Evolutionary conservation across 2,329 filamentous ascomycete genomes (phyloP).

Genomic region (Colletotrichum phormii): DNA sequence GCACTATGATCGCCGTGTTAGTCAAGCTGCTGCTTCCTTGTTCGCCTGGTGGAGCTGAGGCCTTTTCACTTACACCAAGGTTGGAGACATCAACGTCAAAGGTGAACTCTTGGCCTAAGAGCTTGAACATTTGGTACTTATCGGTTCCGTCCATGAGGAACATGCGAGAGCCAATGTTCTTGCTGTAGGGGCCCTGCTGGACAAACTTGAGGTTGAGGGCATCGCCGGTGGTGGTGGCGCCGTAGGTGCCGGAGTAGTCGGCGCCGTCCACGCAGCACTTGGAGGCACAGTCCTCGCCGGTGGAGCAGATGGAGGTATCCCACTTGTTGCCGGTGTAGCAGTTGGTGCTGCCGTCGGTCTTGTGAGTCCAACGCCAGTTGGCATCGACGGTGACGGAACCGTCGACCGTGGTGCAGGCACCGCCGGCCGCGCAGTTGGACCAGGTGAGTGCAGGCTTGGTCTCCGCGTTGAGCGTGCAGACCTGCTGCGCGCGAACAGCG

Average conservation of each 20-base stretch:
- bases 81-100: conserved; percentile 79
- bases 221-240: conserved; percentile 63
- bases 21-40: not conserved
- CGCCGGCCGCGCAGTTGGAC: conserved; percentile 62
- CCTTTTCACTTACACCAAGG: conserved; percentile 47
- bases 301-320: conserved; percentile 54
- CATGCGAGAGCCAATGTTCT: conserved; percentile 66
- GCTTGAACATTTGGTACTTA: conserved; percentile 73
- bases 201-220: conserved; percentile 68
- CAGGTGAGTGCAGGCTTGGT: conserved; percentile 65
- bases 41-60: too few species aligned
- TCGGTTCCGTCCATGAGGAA: conserved; percentile 73
- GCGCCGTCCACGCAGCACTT: conserved; percentile 67
- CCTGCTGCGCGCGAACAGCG: conserved; percentile 58
- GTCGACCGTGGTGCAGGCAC: conserved; percentile 60
- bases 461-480: conserved; percentile 60
- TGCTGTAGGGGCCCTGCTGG: conserved; percentile 60
- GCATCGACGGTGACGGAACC: conserved; percentile 67
- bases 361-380: conserved; percentile 73
- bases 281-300: conserved; percentile 56
- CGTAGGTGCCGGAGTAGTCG: conserved; percentile 63
- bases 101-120: conserved; percentile 75
- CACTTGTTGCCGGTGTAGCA: conserved; percentile 67
- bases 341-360: conserved; percentile 58
- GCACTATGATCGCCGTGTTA: conserved; percentile 57